These are phyloP conservation scores for Colletotrichum sansevieriae DNA, from an alignment of 2,329 filamentous ascomycete genomes.

Conservation along the genomic window DNA sequence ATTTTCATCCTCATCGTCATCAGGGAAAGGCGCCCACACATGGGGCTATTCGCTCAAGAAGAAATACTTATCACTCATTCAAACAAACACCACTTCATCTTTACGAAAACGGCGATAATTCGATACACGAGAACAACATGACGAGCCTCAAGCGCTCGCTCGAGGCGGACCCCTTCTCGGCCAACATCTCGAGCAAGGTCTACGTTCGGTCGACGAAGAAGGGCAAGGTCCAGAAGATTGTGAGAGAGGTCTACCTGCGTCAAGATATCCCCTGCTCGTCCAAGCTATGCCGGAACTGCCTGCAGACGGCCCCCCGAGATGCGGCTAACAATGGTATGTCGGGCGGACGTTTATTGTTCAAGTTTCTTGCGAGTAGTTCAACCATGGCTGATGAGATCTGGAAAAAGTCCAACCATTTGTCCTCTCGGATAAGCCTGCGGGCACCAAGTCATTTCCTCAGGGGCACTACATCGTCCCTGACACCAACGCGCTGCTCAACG, in stretches of 20 bases:
- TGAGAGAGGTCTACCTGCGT: slow-evolving; percentile 93
- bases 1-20: slow-evolving; percentile 33
- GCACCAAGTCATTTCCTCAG: slow-evolving; percentile 83
- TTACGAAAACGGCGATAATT: not conserved
- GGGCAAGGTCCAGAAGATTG: slow-evolving; percentile 99
- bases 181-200: slow-evolving; percentile 93
- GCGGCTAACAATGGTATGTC: slow-evolving; percentile 79
- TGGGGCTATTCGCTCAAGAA: not conserved
- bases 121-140: slow-evolving; percentile 58
- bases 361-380: not conserved
- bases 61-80: slow-evolving; percentile 7
- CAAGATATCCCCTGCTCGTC: slow-evolving; percentile 98
- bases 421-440: slow-evolving; percentile 88
- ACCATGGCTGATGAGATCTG: not conserved
- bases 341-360: too few relatives aligned
- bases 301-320: slow-evolving; percentile 80
- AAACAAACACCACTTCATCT: slow-evolving; percentile 17
- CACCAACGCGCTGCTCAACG: slow-evolving; percentile 94
- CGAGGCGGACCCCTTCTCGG: slow-evolving; percentile 66
- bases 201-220: slow-evolving; percentile 95
- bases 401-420: slow-evolving; percentile 81
- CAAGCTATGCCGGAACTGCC: slow-evolving; percentile 83
- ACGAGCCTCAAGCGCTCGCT: slow-evolving; percentile 73
- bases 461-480: slow-evolving; percentile 97
- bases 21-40: not conserved